Evolutionary conservation across 2,329 filamentous ascomycete species (phyloP), one percentile per base, ranked within the genome.

Genomic region (Beauveria bassiana): DNA sequence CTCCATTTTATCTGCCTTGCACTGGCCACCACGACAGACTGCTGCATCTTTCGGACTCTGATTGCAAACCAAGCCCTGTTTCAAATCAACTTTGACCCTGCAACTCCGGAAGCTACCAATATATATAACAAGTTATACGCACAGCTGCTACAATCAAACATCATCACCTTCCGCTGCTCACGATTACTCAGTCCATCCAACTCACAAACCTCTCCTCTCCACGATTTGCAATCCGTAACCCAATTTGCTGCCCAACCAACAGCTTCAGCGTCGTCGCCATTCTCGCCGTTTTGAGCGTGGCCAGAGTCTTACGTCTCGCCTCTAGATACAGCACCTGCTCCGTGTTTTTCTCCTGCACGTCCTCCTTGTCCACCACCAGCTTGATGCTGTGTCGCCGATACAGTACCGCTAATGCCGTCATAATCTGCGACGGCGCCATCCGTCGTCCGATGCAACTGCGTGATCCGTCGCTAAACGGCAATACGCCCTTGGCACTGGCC

Each of bases 221-320:
- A 66, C 87, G 84, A 75, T 76, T 84, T 10, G 90, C 86, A 65
- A 93, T 73, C 65, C 88, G 76, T 46, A 93, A 75, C 0, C 87
- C 86, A 40, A 93, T 84, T 60, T 81, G 77, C 6, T 77, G 76
- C 24, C 73, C 77, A n/a, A 76, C 79, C 34, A 85, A 79, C 72
- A 93, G 77, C 75, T 91, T 89, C 66, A 93, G 76, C 63, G 90
- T 92, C 63, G 93, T 79, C 61, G 90, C 73, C n/a, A 82, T 82
- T 31, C 75, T 79, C 66, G 88, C 85, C 38, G 77, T 74, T 61
- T 72, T 73, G 54, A 91, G 69, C 59, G 82, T 78, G 57, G 75
- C 70, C 63, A 80, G 73, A 31, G 82, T 82, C 68, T 79, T 78
- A 26, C 76, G 72, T 67, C 84, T 81, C 42, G 88, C 88, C 72